A percentile compares a stretch with the other conserved stretches of the same genome.
Evolutionary conservation across 768 basidiomycete genomes (phyloP).

Genomic region (Amanita polypyramis): DNA sequence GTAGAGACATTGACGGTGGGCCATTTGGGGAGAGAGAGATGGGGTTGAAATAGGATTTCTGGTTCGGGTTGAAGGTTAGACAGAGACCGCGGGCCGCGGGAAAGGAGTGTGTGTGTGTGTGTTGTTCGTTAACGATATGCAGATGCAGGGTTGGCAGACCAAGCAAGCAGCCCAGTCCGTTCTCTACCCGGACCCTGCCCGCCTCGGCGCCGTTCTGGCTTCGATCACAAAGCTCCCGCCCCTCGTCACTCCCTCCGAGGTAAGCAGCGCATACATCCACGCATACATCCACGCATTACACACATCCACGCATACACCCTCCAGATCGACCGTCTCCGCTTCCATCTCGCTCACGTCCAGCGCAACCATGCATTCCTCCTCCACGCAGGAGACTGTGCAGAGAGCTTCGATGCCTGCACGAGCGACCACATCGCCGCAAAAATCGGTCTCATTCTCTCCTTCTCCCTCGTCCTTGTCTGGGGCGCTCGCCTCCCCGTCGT

Average conservation of each 20-base stretch:
- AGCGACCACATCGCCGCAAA: slow-evolving; percentile 82
- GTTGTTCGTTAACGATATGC: too few species aligned
- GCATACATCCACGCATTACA: too few species aligned
- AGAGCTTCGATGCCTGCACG: slow-evolving; percentile 87
- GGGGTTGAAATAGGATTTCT: too few species aligned
- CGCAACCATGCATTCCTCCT: slow-evolving; percentile 85
- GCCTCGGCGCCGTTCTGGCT: slow-evolving; percentile 49
- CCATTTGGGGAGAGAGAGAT: too few species aligned
- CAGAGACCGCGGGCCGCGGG: not conserved
- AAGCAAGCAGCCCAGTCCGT: slow-evolving; percentile 41
- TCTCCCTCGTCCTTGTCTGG: slow-evolving; percentile 92
- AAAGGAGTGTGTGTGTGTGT: too few species aligned
- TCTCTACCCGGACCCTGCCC: slow-evolving; percentile 47
- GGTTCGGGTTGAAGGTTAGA: too few species aligned
- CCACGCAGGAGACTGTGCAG: slow-evolving; percentile 98
- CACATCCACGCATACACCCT: too few species aligned
- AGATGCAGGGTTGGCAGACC: not conserved
- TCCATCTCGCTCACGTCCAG: slow-evolving; percentile 73
- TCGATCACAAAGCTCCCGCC: slow-evolving; percentile 79
- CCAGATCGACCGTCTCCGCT: slow-evolving; percentile 75
- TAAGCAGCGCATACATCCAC: too few species aligned
- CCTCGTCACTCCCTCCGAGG: slow-evolving; percentile 89
- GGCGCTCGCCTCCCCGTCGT: slow-evolving; percentile 91
- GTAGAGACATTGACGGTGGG: slow-evolving; percentile 32
- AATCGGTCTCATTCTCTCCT: slow-evolving; percentile 86